Evolutionary conservation across 139 green algal genomes (phyloP).

Genomic region (Chlorella sp.): DNA sequence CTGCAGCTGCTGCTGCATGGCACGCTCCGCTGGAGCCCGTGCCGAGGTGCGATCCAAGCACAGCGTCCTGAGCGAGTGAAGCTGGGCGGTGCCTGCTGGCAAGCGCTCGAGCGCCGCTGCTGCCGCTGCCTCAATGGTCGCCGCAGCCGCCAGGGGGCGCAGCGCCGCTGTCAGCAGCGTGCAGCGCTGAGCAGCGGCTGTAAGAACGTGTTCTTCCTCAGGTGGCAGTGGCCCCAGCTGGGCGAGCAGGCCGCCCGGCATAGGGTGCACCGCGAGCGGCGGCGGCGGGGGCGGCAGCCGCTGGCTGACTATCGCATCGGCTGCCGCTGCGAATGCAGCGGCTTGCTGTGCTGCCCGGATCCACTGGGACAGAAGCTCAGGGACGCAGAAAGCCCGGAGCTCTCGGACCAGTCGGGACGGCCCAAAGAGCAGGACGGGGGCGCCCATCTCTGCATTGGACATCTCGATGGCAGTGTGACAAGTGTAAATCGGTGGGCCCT

Average conservation of each 20-base stretch:
- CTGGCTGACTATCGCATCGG: too few relatives aligned
- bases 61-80: not conserved
- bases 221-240: not conserved
- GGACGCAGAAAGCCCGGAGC: conserved; percentile 8
- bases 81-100: not conserved
- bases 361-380: conserved; percentile 13
- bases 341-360: not conserved
- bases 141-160: not conserved
- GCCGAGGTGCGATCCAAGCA: not conserved
- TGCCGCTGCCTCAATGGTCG: not conserved
- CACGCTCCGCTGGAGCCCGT: not conserved
- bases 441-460: not conserved
- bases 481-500: too few relatives aligned
- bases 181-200: not conserved
- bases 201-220: not conserved
- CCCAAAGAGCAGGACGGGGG: not conserved
- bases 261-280: not conserved
- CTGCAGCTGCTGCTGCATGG: conserved; percentile 2
- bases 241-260: conserved; percentile 6
- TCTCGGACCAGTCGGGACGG: conserved; percentile 11
- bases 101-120: not conserved
- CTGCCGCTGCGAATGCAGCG: not conserved
- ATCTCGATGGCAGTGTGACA: too few relatives aligned
- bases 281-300: not conserved
- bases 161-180: conserved; percentile 8